phyloP scores from a whole-genome alignment of 805 yeast species.

The Blastobotrys mokoenaii region DNA sequence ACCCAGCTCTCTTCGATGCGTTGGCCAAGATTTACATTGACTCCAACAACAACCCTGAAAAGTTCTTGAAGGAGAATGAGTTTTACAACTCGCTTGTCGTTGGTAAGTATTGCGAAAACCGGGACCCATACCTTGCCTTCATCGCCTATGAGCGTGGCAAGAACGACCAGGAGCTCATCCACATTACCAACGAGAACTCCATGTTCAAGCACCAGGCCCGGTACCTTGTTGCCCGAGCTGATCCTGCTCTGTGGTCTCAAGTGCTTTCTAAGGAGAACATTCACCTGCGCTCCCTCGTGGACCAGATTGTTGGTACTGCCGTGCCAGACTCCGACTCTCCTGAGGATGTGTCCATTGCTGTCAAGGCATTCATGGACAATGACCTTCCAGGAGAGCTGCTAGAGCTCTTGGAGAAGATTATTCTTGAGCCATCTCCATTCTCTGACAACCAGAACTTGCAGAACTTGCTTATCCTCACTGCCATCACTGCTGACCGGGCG shows the following conservation, averaged over 20 bases:
- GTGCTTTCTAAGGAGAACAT: conserved; percentile 70
- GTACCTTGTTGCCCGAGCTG: conserved; percentile 83
- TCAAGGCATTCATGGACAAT: conserved; percentile 92
- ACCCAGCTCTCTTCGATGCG: conserved; percentile 87
- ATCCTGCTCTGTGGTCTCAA: conserved; percentile 67
- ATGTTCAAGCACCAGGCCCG: conserved; percentile 99
- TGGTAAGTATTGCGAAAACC: conserved; percentile 97
- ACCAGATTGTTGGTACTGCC: conserved; percentile 92
- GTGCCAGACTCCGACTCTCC: conserved; percentile 91
- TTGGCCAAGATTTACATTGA: conserved; percentile 97
- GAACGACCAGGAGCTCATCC: conserved; percentile 81
- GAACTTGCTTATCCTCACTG: conserved; percentile 86
- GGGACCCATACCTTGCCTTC: conserved; percentile 97
- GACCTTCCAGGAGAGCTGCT: conserved; percentile 88
- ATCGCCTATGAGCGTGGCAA: conserved; percentile 95
- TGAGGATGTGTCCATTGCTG: conserved; percentile 87
- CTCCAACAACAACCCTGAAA: conserved; percentile 95
- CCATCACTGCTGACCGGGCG: conserved; percentile 88
- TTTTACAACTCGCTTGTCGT: conserved; percentile 88
- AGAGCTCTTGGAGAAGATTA: conserved; percentile 90
- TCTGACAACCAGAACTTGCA: conserved; percentile 92
- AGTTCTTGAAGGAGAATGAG: conserved; percentile 85
- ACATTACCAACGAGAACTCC: conserved; percentile 90
- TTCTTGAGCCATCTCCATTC: conserved; percentile 95
- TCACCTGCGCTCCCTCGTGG: conserved; percentile 86